Percentiles rank a stretch among this genome's conserved stretches.
Evolutionary conservation across 2,329 filamentous ascomycete genomes (phyloP).

Genomic region (Diaporthe ampelina): DNA sequence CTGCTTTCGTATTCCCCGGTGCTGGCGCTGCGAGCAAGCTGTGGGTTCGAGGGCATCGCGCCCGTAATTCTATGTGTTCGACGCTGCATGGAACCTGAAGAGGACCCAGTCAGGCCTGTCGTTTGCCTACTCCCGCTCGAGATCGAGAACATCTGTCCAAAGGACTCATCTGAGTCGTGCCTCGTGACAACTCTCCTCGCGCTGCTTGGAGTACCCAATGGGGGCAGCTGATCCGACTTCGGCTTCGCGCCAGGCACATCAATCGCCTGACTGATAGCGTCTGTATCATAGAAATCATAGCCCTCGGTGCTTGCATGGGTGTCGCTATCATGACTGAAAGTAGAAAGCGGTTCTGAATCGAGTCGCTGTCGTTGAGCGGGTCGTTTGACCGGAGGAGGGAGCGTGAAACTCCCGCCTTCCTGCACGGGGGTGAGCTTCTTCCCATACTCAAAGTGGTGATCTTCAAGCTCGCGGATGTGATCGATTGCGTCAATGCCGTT

Average conservation of each 20-base stretch:
- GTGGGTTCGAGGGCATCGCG: conserved; percentile 6
- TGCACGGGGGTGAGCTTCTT: conserved; percentile 62
- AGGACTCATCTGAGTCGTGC: conserved; percentile 72
- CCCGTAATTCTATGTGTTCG: conserved; percentile 21
- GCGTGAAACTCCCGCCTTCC: conserved; percentile 64
- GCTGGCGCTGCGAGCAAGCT: conserved; percentile 47
- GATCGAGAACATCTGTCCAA: conserved; percentile 70
- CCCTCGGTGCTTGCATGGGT: conserved; percentile 69
- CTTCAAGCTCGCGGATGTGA: conserved; percentile 41
- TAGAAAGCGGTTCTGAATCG: conserved; percentile 65
- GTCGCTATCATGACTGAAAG: conserved; percentile 64
- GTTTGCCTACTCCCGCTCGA: conserved; percentile 63
- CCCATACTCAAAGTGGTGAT: conserved; percentile 49
- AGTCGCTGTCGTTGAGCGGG: conserved; percentile 57
- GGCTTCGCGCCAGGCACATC: conserved; percentile 63
- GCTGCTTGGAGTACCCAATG: conserved; percentile 48
- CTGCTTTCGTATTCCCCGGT: conserved; percentile 60
- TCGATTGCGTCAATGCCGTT: conserved; percentile 49
- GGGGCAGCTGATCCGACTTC: conserved; percentile 52
- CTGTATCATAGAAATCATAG: conserved; percentile 76
- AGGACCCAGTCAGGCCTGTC: conserved; percentile 55
- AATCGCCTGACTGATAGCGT: conserved; percentile 65
- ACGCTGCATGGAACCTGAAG: conserved; percentile 47
- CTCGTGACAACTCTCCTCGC: conserved; percentile 52
- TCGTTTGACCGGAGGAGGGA: conserved; percentile 58